phyloP scores from a whole-genome alignment of 169 alveolate genomes.

The Plasmodium malariae region DNA sequence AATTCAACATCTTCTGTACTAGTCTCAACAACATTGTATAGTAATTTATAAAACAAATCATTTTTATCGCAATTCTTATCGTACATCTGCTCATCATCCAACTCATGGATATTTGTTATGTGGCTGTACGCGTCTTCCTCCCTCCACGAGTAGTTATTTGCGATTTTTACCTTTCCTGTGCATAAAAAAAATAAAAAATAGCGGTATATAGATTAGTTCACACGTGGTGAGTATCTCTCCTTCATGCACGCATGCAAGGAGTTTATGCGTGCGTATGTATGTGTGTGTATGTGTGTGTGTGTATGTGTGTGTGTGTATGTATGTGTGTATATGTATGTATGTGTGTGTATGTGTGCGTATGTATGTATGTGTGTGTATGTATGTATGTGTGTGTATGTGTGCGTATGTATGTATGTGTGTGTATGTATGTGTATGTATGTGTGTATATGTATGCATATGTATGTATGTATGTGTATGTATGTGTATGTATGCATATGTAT shows the following conservation, averaged over 20 bases:
- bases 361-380: no score
- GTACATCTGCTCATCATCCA: constrained; percentile 35
- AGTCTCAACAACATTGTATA: constrained; percentile 30
- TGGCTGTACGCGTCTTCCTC: constrained; percentile 11
- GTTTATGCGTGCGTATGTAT: no score
- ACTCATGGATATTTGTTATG: constrained; percentile 23
- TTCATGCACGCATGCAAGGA: no score
- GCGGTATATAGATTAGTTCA: background rate
- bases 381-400: no score
- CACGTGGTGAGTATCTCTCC: no score
- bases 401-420: background rate
- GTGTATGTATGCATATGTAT: background rate
- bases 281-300: no score
- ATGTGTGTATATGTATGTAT: no score
- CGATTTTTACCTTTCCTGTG: constrained; percentile 47
- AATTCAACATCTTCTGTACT: constrained; percentile 38
- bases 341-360: no score
- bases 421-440: background rate
- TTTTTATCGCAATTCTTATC: constrained; percentile 40
- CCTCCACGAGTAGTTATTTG: constrained; percentile 62
- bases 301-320: no score
- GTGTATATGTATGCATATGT: background rate
- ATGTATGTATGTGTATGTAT: background rate
- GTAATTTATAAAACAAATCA: constrained; percentile 25
- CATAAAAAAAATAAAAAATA: background rate